Conservation (phyloP, 1,284 basidiomycete species). For the Papiliotrema nemorosa region DNA sequence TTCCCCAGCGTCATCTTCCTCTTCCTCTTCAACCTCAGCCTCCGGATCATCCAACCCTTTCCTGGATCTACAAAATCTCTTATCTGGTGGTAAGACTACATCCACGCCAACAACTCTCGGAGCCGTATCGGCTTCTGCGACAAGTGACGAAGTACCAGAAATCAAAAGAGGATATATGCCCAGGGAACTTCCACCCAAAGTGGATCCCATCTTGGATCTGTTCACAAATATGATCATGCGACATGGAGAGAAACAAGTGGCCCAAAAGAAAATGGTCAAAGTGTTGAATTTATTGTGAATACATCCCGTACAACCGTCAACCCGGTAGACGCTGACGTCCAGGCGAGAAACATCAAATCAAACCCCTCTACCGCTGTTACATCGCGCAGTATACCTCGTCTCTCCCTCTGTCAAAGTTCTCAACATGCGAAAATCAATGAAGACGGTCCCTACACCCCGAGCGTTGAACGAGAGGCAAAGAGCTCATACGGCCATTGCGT, state of each 20-base stretch:
- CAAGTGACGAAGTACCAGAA: background rate
- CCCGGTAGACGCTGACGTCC: background rate
- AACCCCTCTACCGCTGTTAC: conserved; percentile 71
- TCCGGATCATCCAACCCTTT: background rate
- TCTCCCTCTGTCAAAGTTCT: conserved; percentile 62
- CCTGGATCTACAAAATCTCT: too few relatives aligned
- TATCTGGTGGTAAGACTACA: too few relatives aligned
- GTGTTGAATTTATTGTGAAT: conserved; percentile 54
- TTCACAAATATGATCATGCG: conserved; percentile 64
- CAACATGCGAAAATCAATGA: conserved; percentile 58
- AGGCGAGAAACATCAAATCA: conserved; percentile 70
- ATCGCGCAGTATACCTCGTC: conserved; percentile 62
- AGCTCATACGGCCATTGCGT: conserved; percentile 61
- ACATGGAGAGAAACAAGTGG: conserved; percentile 66
- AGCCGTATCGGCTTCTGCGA: background rate
- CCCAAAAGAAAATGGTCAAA: conserved; percentile 58
- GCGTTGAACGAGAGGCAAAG: conserved; percentile 75
- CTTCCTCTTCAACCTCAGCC: background rate
- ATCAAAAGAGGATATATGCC: conserved; percentile 38
- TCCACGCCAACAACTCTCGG: background rate
- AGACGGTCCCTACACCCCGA: conserved; percentile 62
- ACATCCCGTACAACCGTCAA: background rate
- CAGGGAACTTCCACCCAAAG: conserved; percentile 59
- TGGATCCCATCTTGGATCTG: conserved; percentile 72
- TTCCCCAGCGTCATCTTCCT: background rate